Conservation (phyloP, 2,329 filamentous ascomycete genomes). For the Botrytis paeoniae region DNA sequence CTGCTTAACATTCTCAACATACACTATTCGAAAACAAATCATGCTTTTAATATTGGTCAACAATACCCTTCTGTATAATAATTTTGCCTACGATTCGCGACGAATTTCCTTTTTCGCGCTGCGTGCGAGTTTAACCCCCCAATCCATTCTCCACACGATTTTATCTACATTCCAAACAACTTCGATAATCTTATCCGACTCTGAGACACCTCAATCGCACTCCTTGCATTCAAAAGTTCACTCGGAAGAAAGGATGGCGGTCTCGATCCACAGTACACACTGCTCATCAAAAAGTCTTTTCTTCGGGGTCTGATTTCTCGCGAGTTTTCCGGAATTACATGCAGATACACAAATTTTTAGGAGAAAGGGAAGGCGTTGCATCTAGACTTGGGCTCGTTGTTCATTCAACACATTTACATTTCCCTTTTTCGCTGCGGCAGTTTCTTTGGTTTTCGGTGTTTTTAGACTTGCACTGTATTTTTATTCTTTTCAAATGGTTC, state of each 20-base stretch:
- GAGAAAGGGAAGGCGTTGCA: slow-evolving; percentile 29
- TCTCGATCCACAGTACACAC: slow-evolving; percentile 33
- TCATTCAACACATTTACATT: slow-evolving; percentile 20
- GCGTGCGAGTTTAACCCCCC: slow-evolving; percentile 17
- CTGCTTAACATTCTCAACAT: slow-evolving; percentile 2
- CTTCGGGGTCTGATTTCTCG: slow-evolving; percentile 13
- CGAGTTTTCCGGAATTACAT: slow-evolving; percentile 15
- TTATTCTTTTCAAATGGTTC: slow-evolving; percentile 21
- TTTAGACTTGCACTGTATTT: slow-evolving; percentile 22
- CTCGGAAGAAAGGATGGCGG: slow-evolving; percentile 18
- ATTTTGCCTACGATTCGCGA: slow-evolving; percentile 21
- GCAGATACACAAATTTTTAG: slow-evolving; percentile 15
- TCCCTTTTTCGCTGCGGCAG: slow-evolving; percentile 17
- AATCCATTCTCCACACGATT: slow-evolving; percentile 10
- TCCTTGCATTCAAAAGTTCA: slow-evolving; percentile 19
- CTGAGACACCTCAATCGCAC: slow-evolving; percentile 14
- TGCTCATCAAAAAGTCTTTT: slow-evolving; percentile 10
- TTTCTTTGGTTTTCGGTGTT: slow-evolving; percentile 19
- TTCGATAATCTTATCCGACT: slow-evolving; percentile 5
- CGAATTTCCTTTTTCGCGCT: slow-evolving; percentile 22
- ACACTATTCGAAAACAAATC: slow-evolving; percentile 17
- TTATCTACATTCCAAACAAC: slow-evolving; percentile 20
- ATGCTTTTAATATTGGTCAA: slow-evolving; percentile 18
- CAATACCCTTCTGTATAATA: slow-evolving; percentile 19
- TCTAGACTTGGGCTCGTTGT: slow-evolving; percentile 28